Evolutionary conservation across 805 yeast genomes (phyloP).

Genomic region (Kazachstania bromeliacearum): DNA sequence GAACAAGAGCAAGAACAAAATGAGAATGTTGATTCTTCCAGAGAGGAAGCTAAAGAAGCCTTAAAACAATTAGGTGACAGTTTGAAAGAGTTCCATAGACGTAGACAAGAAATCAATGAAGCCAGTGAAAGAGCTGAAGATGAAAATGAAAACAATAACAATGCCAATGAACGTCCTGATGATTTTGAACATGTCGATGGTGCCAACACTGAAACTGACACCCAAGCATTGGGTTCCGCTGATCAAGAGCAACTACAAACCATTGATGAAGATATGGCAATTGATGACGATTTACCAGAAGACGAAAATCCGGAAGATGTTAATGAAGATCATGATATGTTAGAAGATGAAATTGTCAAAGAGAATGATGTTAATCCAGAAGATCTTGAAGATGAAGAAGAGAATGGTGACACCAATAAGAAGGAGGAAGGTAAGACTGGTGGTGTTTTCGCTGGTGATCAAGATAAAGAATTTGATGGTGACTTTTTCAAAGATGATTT

Average conservation of each 20-base stretch:
- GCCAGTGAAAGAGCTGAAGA: slow-evolving; percentile 43
- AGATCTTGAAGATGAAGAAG: slow-evolving; percentile 12
- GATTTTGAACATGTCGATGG: slow-evolving; percentile 81
- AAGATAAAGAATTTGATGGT: slow-evolving; percentile 5
- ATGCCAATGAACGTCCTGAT: slow-evolving; percentile 63
- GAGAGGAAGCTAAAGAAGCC: slow-evolving; percentile 65
- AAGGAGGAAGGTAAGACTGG: slow-evolving; percentile 32
- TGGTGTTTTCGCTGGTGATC: slow-evolving; percentile 43
- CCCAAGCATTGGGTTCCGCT: slow-evolving; percentile 92
- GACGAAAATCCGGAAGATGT: slow-evolving; percentile 23
- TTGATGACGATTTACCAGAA: slow-evolving; percentile 56
- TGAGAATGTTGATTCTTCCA: slow-evolving; percentile 40
- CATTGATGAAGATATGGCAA: slow-evolving; percentile 71
- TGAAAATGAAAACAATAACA: slow-evolving; percentile 36
- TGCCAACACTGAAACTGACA: slow-evolving; percentile 64
- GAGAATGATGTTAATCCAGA: slow-evolving; percentile 19
- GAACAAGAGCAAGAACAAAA: slow-evolving; percentile 33
- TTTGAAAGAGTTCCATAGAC: slow-evolving; percentile 80
- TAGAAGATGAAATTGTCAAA: slow-evolving; percentile 22
- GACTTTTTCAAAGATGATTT: slow-evolving; percentile 5
- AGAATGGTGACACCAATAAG: slow-evolving; percentile 20
- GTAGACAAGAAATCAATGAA: slow-evolving; percentile 79
- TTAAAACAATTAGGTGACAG: slow-evolving; percentile 87
- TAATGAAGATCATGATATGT: slow-evolving; percentile 22
- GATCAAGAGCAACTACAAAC: slow-evolving; percentile 67